Evolutionary conservation across 768 basidiomycete genomes (phyloP), one percentile per base, ranked within the genome.

Genomic region (Daedaleopsis nitida): DNA sequence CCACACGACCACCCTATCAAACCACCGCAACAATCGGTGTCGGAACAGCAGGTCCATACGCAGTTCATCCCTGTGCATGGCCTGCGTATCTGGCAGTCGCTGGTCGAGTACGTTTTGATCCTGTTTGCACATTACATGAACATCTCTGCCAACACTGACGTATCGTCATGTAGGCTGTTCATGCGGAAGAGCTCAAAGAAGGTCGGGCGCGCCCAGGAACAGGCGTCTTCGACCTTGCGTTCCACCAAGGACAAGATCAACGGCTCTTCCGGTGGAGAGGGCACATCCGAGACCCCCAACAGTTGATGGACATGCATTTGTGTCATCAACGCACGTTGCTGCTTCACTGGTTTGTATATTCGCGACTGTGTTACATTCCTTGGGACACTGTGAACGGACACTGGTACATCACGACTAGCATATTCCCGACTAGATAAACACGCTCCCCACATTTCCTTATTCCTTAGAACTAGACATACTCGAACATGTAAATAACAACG

Each of bases 21-120:
- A 53, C 72, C 80, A 4, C 84, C 85, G 2, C 72, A 73, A 58
- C 84, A 85, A 66, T 85, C 84, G 4, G 83, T 77, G 10, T 83
- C 84, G 13, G 85, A 86, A 69, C 76, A 84, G 66, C 85, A 86
- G 67, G 76, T 78, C 32, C 70, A 66, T 7, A 68, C 70, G 21
- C 74, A 74, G 57, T 66, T 81, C 16, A 61, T 80, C 12, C 80
- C 81, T 16, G 66, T 86, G 39, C 83, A 87, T 65, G 85, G 85
- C 7, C 70, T 86, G 57, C 73, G 75, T 19, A 80, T 86, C 58
- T 86, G 85, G 84, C 80, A 83, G 66, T 75, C 75, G 7, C 66
- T 86, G 23, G 65, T 86, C 55, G 75, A 77, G 83, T 83, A 62
- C 65, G 79, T 66, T 0, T 21, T 54, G 12, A 42, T 12, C 1